These are phyloP conservation scores for Capillidium heterosporum DNA, from an alignment of 371 early-diverging fungal species.

Conservation along the genomic window DNA sequence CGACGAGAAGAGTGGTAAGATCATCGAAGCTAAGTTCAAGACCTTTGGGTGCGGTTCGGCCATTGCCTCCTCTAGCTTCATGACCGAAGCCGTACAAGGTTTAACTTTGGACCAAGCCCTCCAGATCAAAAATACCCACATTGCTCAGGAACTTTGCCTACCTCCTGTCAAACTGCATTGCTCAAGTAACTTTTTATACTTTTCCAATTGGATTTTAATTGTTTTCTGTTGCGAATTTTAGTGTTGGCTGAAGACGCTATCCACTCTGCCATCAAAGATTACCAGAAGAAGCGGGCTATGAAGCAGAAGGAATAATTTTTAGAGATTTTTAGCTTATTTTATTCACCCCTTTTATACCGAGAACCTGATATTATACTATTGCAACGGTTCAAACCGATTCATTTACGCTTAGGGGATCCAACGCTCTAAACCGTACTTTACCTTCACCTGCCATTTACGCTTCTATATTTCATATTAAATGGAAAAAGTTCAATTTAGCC, in stretches of 20 bases:
- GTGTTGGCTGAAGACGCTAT: constrained; percentile 99
- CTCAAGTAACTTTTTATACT: constrained; percentile 43
- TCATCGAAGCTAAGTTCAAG: constrained; percentile 95
- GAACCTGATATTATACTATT: not conserved
- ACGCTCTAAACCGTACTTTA: not conserved
- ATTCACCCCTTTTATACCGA: not conserved
- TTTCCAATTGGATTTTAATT: constrained; percentile 1
- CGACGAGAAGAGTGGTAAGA: constrained; percentile 69
- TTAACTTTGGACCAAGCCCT: constrained; percentile 79
- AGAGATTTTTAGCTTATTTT: not conserved
- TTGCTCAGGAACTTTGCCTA: constrained; percentile 87
- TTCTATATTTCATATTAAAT: too few species aligned
- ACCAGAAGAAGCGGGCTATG: constrained; percentile 33
- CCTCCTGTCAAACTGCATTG: constrained; percentile 99
- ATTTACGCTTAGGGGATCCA: not conserved
- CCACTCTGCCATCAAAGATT: constrained; percentile 91
- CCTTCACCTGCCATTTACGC: not conserved
- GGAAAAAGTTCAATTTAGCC: too few species aligned
- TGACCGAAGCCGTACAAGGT: constrained; percentile 90
- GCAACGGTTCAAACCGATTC: not conserved
- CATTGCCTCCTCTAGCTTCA: constrained; percentile 87
- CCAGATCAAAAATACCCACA: constrained; percentile 90
- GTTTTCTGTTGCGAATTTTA: constrained; percentile 11
- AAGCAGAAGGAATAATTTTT: not conserved
- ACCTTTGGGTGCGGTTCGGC: constrained; percentile 99